These are phyloP conservation scores for Rhodocollybia butyracea DNA, from an alignment of 768 basidiomycete species.

Conservation along the genomic window DNA sequence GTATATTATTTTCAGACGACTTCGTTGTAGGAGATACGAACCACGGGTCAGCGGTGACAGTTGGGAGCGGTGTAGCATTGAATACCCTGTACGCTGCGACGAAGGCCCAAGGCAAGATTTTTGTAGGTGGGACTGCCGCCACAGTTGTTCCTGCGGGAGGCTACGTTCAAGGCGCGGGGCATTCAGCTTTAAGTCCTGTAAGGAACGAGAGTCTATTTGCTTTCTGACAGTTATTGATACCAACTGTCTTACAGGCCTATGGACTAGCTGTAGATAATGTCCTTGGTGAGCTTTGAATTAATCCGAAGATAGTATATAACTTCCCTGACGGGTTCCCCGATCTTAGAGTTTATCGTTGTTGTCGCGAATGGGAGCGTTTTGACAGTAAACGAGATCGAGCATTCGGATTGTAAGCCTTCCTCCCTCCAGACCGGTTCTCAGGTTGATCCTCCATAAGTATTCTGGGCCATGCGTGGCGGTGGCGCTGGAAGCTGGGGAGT, in stretches of 20 bases:
- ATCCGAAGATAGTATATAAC: too few relatives aligned
- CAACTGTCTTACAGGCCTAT: background rate
- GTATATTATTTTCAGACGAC: conserved; percentile 25
- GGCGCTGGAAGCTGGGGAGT: conserved; percentile 33
- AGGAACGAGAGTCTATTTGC: conserved; percentile 6
- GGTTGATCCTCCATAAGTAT: conserved; percentile 3
- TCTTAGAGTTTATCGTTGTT: background rate
- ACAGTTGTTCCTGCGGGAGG: conserved; percentile 30
- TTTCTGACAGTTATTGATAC: background rate
- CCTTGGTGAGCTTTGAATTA: too few relatives aligned
- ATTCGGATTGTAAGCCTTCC: background rate
- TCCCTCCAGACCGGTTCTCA: too few relatives aligned
- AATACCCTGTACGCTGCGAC: conserved; percentile 18
- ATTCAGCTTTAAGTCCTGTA: conserved; percentile 22
- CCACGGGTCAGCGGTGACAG: conserved; percentile 23
- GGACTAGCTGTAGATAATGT: background rate
- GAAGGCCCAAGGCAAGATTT: conserved; percentile 19
- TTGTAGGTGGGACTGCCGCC: conserved; percentile 21
- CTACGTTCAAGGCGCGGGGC: conserved; percentile 29
- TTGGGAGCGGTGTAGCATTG: conserved; percentile 24
- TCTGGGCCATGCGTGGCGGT: conserved; percentile 7
- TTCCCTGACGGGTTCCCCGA: too few relatives aligned
- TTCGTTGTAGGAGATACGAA: conserved; percentile 15
- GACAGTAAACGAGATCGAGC: background rate
- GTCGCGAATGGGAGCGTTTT: background rate